These are phyloP conservation scores for Westerdykella ornata DNA, from an alignment of 2,329 filamentous ascomycete genomes.

Conservation along the genomic window DNA sequence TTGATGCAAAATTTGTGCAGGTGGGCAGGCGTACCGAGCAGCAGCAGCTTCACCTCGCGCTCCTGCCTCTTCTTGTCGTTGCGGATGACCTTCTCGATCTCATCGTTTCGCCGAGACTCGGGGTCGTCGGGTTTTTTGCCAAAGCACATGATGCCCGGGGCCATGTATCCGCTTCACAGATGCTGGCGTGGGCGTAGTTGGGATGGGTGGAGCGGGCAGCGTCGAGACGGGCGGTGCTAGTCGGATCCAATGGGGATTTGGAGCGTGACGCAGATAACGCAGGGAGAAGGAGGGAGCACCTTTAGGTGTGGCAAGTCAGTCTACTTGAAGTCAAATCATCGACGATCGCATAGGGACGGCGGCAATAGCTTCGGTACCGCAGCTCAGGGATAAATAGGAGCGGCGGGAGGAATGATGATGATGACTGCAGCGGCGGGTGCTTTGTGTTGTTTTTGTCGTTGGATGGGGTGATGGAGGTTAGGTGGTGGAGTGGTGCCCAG, in stretches of 20 bases:
- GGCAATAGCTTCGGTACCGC: too few species aligned
- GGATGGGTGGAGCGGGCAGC: neutral
- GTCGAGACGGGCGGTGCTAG: conserved; percentile 1
- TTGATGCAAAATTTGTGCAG: neutral
- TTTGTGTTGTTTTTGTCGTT: too few species aligned
- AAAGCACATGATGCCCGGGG: conserved; percentile 47
- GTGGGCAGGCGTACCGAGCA: conserved; percentile 65
- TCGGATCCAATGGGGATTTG: neutral
- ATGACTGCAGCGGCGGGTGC: neutral
- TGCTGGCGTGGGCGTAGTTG: conserved; percentile 2
- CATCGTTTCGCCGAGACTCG: conserved; percentile 48
- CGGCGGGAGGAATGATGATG: neutral
- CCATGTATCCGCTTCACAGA: conserved; percentile 23
- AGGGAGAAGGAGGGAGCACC: neutral
- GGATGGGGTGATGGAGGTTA: too few species aligned
- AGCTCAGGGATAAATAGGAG: neutral
- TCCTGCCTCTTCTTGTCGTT: conserved; percentile 81
- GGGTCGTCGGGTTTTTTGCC: conserved; percentile 46
- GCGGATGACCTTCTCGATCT: conserved; percentile 80
- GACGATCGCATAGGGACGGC: too few species aligned
- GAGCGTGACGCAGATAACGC: neutral
- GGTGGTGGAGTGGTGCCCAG: too few species aligned
- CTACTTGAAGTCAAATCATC: too few species aligned
- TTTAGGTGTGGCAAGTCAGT: too few species aligned
- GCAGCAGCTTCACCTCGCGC: conserved; percentile 85